These are phyloP conservation scores for Chamaecyparis obtusa DNA, from an alignment of 75 land plant genomes.

Conservation along the genomic window DNA sequence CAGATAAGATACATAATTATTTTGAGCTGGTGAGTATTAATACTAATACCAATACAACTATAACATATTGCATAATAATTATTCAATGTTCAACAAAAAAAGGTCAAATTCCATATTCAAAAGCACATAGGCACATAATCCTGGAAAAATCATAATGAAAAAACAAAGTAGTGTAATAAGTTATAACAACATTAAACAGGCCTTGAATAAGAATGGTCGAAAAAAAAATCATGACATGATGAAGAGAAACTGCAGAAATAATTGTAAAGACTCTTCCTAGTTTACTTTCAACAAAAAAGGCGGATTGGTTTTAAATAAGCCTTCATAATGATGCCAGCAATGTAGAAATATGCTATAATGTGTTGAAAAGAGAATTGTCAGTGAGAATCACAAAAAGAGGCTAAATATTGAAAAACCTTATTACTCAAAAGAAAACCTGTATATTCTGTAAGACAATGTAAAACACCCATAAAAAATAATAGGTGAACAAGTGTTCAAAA, in stretches of 20 bases:
- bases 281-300: no score
- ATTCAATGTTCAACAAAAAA: background rate
- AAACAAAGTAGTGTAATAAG: background rate
- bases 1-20: background rate
- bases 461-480: no score
- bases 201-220: background rate
- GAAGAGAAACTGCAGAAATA: background rate
- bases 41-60: background rate
- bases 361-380: background rate
- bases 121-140: background rate
- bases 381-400: background rate
- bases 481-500: background rate
- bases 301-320: no score
- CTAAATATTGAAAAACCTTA: background rate
- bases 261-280: no score
- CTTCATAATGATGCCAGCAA: background rate
- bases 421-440: background rate
- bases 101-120: background rate
- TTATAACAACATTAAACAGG: background rate
- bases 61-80: background rate
- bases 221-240: background rate
- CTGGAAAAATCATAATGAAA: background rate
- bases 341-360: background rate
- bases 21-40: background rate
- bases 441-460: background rate